Conservation (phyloP, 331 rosid species). For the Arachis monticola region DNA sequence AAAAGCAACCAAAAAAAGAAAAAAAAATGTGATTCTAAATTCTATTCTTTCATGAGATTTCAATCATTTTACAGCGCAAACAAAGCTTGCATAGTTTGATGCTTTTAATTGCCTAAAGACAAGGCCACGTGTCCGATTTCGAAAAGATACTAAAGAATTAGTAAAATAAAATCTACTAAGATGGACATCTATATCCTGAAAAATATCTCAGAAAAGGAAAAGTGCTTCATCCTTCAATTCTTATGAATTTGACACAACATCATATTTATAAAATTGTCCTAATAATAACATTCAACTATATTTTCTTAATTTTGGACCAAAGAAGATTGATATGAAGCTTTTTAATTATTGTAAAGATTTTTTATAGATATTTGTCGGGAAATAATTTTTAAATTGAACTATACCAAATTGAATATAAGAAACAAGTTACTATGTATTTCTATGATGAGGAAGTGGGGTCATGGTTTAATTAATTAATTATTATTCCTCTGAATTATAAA, state of each 20-base stretch:
- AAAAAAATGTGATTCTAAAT: not conserved
- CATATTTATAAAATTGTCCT: not conserved
- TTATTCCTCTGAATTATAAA: constrained; percentile 26
- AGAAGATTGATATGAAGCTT: too few species aligned
- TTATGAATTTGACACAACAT: not conserved
- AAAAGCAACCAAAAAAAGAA: too few species aligned
- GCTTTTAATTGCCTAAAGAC: constrained; percentile 15
- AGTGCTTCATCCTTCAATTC: constrained; percentile 3
- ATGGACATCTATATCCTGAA: constrained; percentile 1
- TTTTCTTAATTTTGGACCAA: too few species aligned
- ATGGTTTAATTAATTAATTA: constrained; percentile 27
- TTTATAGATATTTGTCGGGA: too few species aligned
- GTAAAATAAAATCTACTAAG: constrained; percentile 10
- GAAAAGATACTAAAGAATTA: constrained; percentile 24
- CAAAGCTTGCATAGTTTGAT: constrained; percentile 23
- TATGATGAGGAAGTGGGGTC: not conserved
- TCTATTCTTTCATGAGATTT: constrained; percentile 11
- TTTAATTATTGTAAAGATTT: too few species aligned
- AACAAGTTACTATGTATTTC: not conserved
- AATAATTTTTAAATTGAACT: too few species aligned
- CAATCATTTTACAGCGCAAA: constrained; percentile 36
- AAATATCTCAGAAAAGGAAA: constrained; percentile 36
- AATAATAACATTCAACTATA: not conserved
- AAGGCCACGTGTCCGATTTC: constrained; percentile 30
- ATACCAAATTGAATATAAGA: too few species aligned